Conservation (phyloP, 768 basidiomycete species). For the Boletus reticuloceps region DNA sequence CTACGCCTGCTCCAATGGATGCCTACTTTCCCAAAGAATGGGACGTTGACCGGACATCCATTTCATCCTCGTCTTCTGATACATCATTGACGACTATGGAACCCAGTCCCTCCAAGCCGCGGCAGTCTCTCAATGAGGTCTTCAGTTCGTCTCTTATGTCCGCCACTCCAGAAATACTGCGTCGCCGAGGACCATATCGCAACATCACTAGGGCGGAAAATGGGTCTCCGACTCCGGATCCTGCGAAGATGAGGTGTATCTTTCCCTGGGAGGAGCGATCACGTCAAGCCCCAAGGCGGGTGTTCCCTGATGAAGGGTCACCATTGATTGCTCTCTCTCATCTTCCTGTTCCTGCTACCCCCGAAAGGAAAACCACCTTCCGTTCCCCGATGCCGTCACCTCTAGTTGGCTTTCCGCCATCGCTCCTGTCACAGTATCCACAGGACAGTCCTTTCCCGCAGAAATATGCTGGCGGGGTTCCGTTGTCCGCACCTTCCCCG, state of each 20-base stretch:
- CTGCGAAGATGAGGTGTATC: slow-evolving; percentile 65
- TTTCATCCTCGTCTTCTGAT: slow-evolving; percentile 33
- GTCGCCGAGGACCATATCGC: slow-evolving; percentile 74
- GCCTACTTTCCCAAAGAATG: slow-evolving; percentile 85
- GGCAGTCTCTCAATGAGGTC: slow-evolving; percentile 36
- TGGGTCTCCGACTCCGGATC: slow-evolving; percentile 62
- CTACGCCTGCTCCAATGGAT: slow-evolving; percentile 55
- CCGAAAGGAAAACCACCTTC: slow-evolving; percentile 15
- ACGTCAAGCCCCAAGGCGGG: slow-evolving; percentile 62
- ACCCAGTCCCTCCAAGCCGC: slow-evolving; percentile 13
- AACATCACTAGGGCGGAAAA: slow-evolving; percentile 49
- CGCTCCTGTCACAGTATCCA: slow-evolving; percentile 70
- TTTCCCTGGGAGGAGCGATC: slow-evolving; percentile 96
- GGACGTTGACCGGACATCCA: slow-evolving; percentile 58
- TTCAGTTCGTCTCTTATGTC: slow-evolving; percentile 61
- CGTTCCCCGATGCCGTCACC: slow-evolving; percentile 34
- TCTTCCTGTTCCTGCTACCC: slow-evolving; percentile 34
- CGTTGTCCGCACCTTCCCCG: slow-evolving; percentile 44
- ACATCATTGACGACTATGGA: slow-evolving; percentile 24
- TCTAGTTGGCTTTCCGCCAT: slow-evolving; percentile 48
- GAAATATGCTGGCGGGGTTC: slow-evolving; percentile 63
- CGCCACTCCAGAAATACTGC: slow-evolving; percentile 61
- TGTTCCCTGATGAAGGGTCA: slow-evolving; percentile 67
- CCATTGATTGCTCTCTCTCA: slow-evolving; percentile 38
- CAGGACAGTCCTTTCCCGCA: slow-evolving; percentile 86